Base-by-base conservation (phyloP, 148 eudicot genomes). In the Talinum fruticosum region DNA sequence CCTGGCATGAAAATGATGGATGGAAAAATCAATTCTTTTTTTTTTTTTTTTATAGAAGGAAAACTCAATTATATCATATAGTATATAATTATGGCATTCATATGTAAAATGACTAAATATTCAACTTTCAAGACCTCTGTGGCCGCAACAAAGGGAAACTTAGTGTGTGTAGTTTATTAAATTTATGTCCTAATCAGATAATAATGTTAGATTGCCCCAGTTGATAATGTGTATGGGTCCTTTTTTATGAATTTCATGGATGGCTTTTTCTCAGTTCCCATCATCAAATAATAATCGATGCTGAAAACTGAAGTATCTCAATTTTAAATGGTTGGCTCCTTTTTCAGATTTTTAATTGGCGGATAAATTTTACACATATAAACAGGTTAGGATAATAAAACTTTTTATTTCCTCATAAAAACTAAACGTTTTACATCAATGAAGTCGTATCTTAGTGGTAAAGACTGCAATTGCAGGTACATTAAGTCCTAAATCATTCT, bases 101-200 rank as follows among this genome's bases (percentile, higher is more conserved):
- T 19, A 19, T 47, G 16, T 47, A 67, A 76, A 23, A 21, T 12
- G 13, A 54, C 45, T 66, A 6, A 37, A 62, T 47, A 68, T 65
- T n/a, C 66, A 35, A 15, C 15, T 36, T 72, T 66, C 73, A 67
- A n/a, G 66, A 76, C 47, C 33, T 67, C 35, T 57, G 70, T 57
- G 69, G 3, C 0, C 23, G 15, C 57, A 19, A n/a, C n/a, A 51
- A 51, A 51, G 1, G 47, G 57, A 51, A 18, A 51, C 14, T 51
- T 51, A 51, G 16, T 51, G 57, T 19, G 19, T 15, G 57, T 51
- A 78, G 1, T 18, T 36, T 29, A 51, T 71, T 71, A 38, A 78
- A 70, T 78, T n/a, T 30, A 71, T 70, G 75, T 78, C 59, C 69
- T 5, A 61, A 71, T 69, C 67, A 53, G 16, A 69, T 26, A 49